Evolutionary conservation across 208 protist genomes (phyloP).

Genomic region (Novymonas esmeraldas): DNA sequence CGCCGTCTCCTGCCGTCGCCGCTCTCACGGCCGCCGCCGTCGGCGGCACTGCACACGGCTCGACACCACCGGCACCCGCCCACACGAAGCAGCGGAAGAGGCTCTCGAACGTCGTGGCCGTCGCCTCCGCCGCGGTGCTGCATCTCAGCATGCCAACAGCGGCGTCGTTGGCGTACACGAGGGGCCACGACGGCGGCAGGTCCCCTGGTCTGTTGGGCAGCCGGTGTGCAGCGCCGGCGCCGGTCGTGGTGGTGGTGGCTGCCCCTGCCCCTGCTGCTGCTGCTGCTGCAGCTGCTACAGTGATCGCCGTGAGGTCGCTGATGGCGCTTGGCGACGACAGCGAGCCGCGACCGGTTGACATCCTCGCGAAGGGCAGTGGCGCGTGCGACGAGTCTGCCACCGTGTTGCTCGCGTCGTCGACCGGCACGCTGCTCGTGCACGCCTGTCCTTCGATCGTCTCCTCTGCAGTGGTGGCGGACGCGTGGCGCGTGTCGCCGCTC

Average conservation of each 20-base stretch:
- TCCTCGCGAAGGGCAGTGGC: background rate
- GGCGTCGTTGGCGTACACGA: slow-evolving; percentile 31
- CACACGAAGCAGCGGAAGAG: slow-evolving; percentile 31
- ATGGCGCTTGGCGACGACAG: background rate
- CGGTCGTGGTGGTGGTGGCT: background rate
- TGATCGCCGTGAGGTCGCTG: too few species aligned
- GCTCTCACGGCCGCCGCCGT: background rate
- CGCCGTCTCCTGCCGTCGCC: too few species aligned
- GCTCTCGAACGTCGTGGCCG: slow-evolving; percentile 18
- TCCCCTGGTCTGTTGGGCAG: background rate
- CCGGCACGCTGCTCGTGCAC: background rate
- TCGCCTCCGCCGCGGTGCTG: slow-evolving; percentile 16
- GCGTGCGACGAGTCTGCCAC: background rate
- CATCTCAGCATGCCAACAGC: slow-evolving; percentile 27
- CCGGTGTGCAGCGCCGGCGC: background rate
- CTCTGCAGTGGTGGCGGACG: background rate
- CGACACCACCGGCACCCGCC: background rate
- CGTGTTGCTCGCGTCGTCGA: background rate
- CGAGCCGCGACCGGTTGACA: background rate
- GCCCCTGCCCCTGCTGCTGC: background rate
- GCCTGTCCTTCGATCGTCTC: background rate
- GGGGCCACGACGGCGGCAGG: slow-evolving; percentile 12
- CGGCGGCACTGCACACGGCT: background rate
- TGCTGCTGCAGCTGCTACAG: too few species aligned
- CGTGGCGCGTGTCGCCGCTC: background rate